phyloP scores from a whole-genome alignment of 208 protist species.

The Leishmania arabica region DNA sequence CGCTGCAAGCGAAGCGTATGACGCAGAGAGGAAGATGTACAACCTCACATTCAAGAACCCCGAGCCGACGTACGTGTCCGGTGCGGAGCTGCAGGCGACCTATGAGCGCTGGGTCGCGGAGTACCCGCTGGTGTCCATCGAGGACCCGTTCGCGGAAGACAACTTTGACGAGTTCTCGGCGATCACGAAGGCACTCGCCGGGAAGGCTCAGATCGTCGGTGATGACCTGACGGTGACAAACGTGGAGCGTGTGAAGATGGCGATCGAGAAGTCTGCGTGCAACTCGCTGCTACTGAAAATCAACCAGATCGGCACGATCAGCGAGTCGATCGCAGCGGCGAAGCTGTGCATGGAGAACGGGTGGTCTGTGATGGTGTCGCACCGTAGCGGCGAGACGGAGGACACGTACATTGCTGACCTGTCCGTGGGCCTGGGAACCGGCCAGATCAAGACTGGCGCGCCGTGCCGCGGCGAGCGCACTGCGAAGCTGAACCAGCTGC shows the following conservation, averaged over 20 bases:
- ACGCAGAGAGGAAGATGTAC: constrained; percentile 92
- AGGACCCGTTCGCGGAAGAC: constrained; percentile 99
- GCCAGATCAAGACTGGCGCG: constrained; percentile 99
- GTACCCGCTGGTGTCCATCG: constrained; percentile 98
- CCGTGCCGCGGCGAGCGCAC: constrained; percentile 97
- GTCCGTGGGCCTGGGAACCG: constrained; percentile 95
- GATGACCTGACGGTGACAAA: constrained; percentile 99
- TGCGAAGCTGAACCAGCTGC: constrained; percentile 99
- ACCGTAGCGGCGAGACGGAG: constrained; percentile 98
- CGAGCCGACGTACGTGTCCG: constrained; percentile 72
- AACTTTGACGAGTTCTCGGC: constrained; percentile 94
- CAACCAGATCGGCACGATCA: constrained; percentile 99
- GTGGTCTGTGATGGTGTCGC: constrained; percentile 92
- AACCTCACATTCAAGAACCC: constrained; percentile 98
- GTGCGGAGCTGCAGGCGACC: constrained; percentile 86
- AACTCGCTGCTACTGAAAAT: constrained; percentile 99
- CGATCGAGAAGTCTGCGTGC: constrained; percentile 90
- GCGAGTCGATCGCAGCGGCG: constrained; percentile 97
- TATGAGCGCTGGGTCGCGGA: constrained; percentile 92
- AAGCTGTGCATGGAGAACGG: constrained; percentile 82
- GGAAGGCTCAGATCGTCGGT: constrained; percentile 96
- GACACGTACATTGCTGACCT: constrained; percentile 99
- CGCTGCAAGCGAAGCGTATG: constrained; percentile 98
- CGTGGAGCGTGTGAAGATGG: constrained; percentile 95
- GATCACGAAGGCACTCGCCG: constrained; percentile 74